Evolutionary conservation across 2,329 filamentous ascomycete genomes (phyloP), one percentile per base, ranked within the genome.

Genomic region (Lachnellula occidentalis): DNA sequence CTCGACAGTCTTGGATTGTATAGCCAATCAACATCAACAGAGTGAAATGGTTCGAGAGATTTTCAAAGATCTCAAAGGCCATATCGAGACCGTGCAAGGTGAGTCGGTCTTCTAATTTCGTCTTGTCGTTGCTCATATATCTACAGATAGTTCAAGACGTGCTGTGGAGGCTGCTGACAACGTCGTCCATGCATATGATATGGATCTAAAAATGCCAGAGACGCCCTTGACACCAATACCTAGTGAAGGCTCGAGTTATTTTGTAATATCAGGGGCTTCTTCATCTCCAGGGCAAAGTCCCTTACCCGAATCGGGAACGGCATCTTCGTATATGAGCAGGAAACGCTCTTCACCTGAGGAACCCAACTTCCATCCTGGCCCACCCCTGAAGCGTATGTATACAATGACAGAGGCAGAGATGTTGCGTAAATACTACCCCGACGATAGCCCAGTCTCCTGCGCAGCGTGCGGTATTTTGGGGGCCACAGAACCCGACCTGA

Each of bases 101-200:
- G 63, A 55, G 73, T 21, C 21, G 14, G 5, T 17, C 49, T 39
- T 52, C 19, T 34, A 51, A 5, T 49, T 19, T 50, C 34, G 11
- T 34, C 50, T 4, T 3, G 5, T 15, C 14, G 17, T 34, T 42
- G 48, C 56, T 58, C 41, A 56, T 46, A 37, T 36, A 46, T 37
- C 14, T 36, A 63, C 59, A 83, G 86, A 88, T 65, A 88, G 84
- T 66, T 86, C 86, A 52, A 78, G 84, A 65, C 77, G 86, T 56
- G 86, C 86, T 1, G 83, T 89, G 4, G 86, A 88, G 69, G 86
- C 86, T 19, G 86, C 86, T 7, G 86, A 89, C 67, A 89, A 89
- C 61, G 85, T 89, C 17, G 85, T 89, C 9, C 84, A 88, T 69
- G 86, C 86, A 12, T 88, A 88, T 62, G 86, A 88, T 64, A 80